Conservation (phyloP, 805 yeast species). For the Candida maris region DNA sequence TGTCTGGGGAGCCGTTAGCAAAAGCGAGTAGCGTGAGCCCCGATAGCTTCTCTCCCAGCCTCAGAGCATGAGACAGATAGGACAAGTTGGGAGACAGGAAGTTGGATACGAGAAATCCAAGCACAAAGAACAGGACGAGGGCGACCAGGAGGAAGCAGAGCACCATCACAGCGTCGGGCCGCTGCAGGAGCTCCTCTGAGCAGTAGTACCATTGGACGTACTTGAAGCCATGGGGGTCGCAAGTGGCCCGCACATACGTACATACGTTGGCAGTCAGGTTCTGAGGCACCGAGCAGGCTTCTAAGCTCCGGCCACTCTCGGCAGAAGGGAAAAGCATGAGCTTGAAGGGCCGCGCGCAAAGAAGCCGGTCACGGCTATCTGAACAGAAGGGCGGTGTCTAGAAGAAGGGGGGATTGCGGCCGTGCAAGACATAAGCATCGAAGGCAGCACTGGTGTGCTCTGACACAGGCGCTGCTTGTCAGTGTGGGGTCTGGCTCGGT, state of each 20-base stretch:
- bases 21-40: constrained; percentile 86
- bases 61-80: constrained; percentile 55
- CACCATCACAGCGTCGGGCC: constrained; percentile 8
- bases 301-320: no score
- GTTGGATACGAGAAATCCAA: constrained; percentile 81
- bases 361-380: no score
- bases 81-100: constrained; percentile 76
- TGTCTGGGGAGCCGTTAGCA: constrained; percentile 92
- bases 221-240: constrained; percentile 16
- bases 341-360: no score
- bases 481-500: no score
- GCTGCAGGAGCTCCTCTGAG: constrained; percentile 7
- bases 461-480: no score
- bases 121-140: constrained; percentile 50
- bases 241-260: constrained; percentile 17
- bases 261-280: constrained; percentile 16
- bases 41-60: constrained; percentile 70
- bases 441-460: no score
- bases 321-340: no score
- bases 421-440: no score
- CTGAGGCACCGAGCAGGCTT: constrained; percentile 8
- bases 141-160: constrained; percentile 12
- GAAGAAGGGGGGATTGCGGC: no score
- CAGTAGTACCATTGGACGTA: constrained; percentile 28
- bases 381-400: no score